These are phyloP conservation scores for Hypericum androsaemum DNA, from an alignment of 345 rosid species.

Conservation along the genomic window DNA sequence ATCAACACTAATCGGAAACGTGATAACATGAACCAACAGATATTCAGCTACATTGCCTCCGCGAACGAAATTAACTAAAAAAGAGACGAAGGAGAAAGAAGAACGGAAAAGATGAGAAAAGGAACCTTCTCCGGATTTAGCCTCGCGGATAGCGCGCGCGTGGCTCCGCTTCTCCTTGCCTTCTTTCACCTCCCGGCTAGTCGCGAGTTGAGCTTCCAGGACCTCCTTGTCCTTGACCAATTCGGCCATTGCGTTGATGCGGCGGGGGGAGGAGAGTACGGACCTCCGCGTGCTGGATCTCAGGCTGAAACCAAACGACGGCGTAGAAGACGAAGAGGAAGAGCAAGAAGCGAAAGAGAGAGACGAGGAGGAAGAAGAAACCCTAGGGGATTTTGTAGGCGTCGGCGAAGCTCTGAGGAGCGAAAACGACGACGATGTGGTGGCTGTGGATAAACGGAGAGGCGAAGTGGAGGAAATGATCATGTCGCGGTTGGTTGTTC, in stretches of 20 bases:
- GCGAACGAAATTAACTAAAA: neutral
- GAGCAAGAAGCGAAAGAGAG: neutral
- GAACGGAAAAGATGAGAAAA: neutral
- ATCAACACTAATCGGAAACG: neutral
- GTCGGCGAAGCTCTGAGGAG: too few relatives aligned
- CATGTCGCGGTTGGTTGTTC: too few relatives aligned
- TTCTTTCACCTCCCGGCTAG: constrained; percentile 7
- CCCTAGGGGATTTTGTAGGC: neutral
- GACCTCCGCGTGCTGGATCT: constrained; percentile 27
- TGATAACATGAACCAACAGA: too few relatives aligned
- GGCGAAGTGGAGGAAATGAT: too few relatives aligned
- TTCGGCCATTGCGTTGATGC: constrained; percentile 52
- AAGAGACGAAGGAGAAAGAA: neutral
- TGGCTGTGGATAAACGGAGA: too few relatives aligned
- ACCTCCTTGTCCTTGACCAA: constrained; percentile 51
- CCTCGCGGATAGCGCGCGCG: constrained; percentile 66
- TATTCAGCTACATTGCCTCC: neutral
- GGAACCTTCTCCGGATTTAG: constrained; percentile 60
- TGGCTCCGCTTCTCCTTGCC: constrained; percentile 23
- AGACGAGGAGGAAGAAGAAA: constrained; percentile 16
- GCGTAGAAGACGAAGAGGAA: neutral
- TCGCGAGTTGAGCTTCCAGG: constrained; percentile 9
- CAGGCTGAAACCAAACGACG: constrained; percentile 10
- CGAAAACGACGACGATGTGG: too few relatives aligned
- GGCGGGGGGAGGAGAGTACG: constrained; percentile 20